phyloP scores from a whole-genome alignment of 2,329 filamentous ascomycete species.

The Talaromyces sp. region DNA sequence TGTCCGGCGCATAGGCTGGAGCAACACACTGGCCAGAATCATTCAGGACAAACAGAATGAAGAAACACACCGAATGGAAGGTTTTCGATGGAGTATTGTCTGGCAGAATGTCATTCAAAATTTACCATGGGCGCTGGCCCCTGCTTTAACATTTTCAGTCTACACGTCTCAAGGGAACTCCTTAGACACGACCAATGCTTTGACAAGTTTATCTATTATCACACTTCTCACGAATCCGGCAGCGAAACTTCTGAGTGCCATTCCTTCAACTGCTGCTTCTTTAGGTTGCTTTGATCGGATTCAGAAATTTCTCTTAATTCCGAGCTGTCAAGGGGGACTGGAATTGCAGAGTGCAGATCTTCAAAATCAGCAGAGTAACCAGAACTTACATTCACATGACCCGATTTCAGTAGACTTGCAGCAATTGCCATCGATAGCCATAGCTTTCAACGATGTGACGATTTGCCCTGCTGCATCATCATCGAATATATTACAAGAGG shows the following conservation, averaged over 20 bases:
- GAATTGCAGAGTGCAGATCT: not conserved
- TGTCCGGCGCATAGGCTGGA: constrained; percentile 41
- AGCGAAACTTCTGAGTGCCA: constrained; percentile 21
- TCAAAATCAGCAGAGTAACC: not conserved
- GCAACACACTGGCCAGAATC: constrained; percentile 20
- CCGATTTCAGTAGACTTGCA: not conserved
- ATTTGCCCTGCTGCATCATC: constrained; percentile 5
- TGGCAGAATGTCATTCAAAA: constrained; percentile 24
- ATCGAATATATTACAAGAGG: constrained; percentile 33
- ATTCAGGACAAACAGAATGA: constrained; percentile 16
- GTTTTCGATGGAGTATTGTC: constrained; percentile 17
- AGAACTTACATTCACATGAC: not conserved
- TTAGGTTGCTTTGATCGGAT: constrained; percentile 22
- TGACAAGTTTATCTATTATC: constrained; percentile 25
- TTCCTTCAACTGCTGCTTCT: constrained; percentile 20
- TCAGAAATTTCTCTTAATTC: constrained; percentile 19
- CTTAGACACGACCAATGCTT: constrained; percentile 18
- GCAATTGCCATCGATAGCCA: not conserved
- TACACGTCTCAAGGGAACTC: constrained; percentile 15
- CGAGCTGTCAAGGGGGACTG: not conserved
- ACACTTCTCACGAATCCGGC: constrained; percentile 24
- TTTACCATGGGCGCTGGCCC: constrained; percentile 20
- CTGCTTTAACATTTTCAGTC: constrained; percentile 23
- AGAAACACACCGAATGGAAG: constrained; percentile 20
- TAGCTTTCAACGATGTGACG: not conserved